Evolutionary conservation across 2,329 filamentous ascomycete species (phyloP).

Genomic region (Fusarium haematococcum): DNA sequence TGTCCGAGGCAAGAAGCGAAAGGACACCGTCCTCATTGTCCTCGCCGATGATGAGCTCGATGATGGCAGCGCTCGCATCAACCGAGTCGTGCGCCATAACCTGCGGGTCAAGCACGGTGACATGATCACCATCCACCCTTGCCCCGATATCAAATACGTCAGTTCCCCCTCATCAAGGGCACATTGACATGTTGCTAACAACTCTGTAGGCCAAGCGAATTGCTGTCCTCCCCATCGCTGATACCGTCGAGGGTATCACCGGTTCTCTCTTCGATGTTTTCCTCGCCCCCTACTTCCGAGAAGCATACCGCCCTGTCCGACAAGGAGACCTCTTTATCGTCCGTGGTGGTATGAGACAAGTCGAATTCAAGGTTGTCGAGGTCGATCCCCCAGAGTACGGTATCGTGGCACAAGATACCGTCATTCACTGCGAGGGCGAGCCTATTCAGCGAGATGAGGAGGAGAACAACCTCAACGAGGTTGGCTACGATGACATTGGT

Average conservation of each 20-base stretch:
- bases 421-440: conserved; percentile 97
- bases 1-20: conserved; percentile 99
- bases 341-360: conserved; percentile 97
- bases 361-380: conserved; percentile 99
- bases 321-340: conserved; percentile 98
- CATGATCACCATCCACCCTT: conserved; percentile 95
- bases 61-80: conserved; percentile 96
- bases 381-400: conserved; percentile 98
- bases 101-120: conserved; percentile 98
- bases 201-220: conserved; percentile 89
- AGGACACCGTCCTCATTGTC: conserved; percentile 98
- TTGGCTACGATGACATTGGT: conserved; percentile 99
- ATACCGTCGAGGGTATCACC: conserved; percentile 97
- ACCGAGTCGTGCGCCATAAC: conserved; percentile 98
- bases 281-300: conserved; percentile 99
- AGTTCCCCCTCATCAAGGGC: conserved; percentile 53
- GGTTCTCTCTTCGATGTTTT: conserved; percentile 99
- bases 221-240: conserved; percentile 96
- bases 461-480: conserved; percentile 98
- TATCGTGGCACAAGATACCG: conserved; percentile 97
- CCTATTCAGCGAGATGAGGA: conserved; percentile 96
- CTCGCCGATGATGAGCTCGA: conserved; percentile 97
- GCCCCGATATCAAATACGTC: conserved; percentile 99
- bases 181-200: conserved; percentile 23
- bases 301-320: conserved; percentile 96